Percentiles rank a stretch among this genome's conserved stretches.
phyloP scores from a whole-genome alignment of 257 asterid species.

The Cinchona pubescens region DNA sequence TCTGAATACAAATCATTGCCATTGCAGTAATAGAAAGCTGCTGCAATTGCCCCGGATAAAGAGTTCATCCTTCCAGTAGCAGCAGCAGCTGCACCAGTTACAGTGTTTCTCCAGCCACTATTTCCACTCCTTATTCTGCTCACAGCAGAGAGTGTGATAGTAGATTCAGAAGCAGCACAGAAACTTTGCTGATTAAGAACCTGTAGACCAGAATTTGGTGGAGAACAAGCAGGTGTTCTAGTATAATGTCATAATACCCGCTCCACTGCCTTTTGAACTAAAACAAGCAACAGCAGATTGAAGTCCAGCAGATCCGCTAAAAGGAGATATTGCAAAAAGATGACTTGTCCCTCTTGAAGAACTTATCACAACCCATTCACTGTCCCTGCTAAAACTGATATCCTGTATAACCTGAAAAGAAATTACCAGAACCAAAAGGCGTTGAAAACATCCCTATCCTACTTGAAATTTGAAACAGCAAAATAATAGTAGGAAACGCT shows the following conservation, averaged over 20 bases:
- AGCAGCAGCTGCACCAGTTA: conserved; percentile 82
- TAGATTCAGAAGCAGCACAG: conserved; percentile 3
- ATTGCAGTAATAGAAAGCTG: conserved; percentile 57
- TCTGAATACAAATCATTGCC: conserved; percentile 36
- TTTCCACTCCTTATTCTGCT: conserved; percentile 35
- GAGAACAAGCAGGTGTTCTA: conserved; percentile 32
- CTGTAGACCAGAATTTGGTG: conserved; percentile 43
- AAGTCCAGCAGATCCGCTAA: conserved; percentile 37
- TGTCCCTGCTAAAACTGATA: conserved; percentile 79
- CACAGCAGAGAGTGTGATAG: conserved; percentile 32
- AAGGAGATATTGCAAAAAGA: conserved; percentile 74
- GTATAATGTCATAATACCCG: conserved; percentile 22
- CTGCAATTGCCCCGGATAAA: conserved; percentile 57
- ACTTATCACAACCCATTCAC: conserved; percentile 59
- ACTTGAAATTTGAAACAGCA: not conserved
- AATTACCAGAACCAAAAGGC: conserved; percentile 8
- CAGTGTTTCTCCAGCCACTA: conserved; percentile 40
- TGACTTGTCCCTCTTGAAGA: conserved; percentile 88
- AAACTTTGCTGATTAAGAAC: conserved; percentile 44
- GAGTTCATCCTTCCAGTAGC: conserved; percentile 62
- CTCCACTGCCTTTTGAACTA: conserved; percentile 33
- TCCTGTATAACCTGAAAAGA: conserved; percentile 81
- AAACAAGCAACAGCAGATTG: conserved; percentile 29
- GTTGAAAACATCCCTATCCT: conserved; percentile 2
- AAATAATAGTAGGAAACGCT: conserved; percentile 22